Base-by-base conservation (phyloP, 148 eudicot species). In the Rhododendron mucronatum region DNA sequence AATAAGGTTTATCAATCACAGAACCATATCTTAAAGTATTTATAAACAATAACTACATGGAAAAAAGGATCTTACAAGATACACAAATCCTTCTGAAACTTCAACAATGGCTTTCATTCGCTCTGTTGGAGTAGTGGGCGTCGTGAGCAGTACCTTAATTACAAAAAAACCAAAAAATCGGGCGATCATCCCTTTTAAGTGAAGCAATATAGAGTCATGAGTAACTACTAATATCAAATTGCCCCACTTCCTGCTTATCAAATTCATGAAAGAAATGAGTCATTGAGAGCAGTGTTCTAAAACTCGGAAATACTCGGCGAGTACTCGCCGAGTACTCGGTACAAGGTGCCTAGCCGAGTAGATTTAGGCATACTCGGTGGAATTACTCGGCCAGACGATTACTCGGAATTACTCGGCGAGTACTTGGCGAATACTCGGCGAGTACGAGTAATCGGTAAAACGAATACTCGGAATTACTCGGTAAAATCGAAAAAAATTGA, bases 31-130 rank as follows among this genome's bases (percentile, higher is more conserved):
- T 33, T 14, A 75, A 83, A 51, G 75, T 48, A 23, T 4, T 67
- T 21, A 77, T 20, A 48, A 23, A 81, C 65, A 48, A 28, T 44
- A 7, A 67, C 21, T 7, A 83, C 21, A 55, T 9, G 44, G 81
- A 26, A 20, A 84, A 45, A 39, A 65, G 15, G 79, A 88, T 7
- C 97, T 92, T 92, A 96, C 99, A 86, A 96, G 99, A 85, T 96
- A 96, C 9, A 96, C 89, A 88, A 94, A 96, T 85, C 99, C 99
- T 86, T 96, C 96, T 53, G 98, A 90, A 85, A 92, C 96, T 89
- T 96, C 95, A 84, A 92, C 97, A 89, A 96, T 96, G 75, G 92
- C 92, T 92, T 91, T 89, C 99, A 96, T 96, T 53, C 99, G 91
- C 47, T 89, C 93, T 26, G 79, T 87, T 37, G 99, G 99, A 69